phyloP scores from a whole-genome alignment of 2,329 filamentous ascomycete species.

The Neurospora sp. region DNA sequence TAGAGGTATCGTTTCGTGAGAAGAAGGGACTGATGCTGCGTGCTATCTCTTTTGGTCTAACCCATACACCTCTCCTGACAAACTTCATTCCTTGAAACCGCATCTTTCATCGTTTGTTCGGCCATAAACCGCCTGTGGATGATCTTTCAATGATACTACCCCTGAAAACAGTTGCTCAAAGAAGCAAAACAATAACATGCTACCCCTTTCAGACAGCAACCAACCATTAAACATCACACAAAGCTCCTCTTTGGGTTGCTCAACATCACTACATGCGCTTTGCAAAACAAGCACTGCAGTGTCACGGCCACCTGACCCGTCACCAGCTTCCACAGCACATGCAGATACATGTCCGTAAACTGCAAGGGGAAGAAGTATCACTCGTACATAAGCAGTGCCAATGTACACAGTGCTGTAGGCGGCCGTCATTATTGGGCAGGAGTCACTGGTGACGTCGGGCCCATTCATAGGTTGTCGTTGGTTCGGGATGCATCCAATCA shows the following conservation, averaged over 20 bases:
- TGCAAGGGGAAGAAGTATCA: not conserved
- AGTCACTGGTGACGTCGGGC: not conserved
- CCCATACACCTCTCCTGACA: not conserved
- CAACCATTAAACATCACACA: not conserved
- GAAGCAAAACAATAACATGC: not conserved
- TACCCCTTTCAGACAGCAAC: not conserved
- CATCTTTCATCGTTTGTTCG: not conserved
- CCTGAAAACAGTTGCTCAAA: not conserved
- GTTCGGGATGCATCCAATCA: not conserved
- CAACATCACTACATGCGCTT: not conserved
- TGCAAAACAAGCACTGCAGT: not conserved
- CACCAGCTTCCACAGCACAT: not conserved
- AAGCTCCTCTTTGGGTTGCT: not conserved
- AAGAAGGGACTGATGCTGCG: not conserved
- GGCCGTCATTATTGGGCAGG: not conserved
- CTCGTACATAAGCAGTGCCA: not conserved
- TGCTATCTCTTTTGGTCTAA: fast-evolving
- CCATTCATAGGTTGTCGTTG: not conserved
- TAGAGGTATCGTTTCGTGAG: not conserved
- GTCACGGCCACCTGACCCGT: not conserved
- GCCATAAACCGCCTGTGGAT: not conserved
- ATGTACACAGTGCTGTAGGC: not conserved
- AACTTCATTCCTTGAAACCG: not conserved
- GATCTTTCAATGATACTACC: not conserved
- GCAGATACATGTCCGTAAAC: not conserved